Percentiles rank a stretch among this genome's conserved stretches.
These are phyloP conservation scores for Geosmithia putterillii DNA, from an alignment of 2,329 filamentous ascomycete genomes.

Conservation along the genomic window DNA sequence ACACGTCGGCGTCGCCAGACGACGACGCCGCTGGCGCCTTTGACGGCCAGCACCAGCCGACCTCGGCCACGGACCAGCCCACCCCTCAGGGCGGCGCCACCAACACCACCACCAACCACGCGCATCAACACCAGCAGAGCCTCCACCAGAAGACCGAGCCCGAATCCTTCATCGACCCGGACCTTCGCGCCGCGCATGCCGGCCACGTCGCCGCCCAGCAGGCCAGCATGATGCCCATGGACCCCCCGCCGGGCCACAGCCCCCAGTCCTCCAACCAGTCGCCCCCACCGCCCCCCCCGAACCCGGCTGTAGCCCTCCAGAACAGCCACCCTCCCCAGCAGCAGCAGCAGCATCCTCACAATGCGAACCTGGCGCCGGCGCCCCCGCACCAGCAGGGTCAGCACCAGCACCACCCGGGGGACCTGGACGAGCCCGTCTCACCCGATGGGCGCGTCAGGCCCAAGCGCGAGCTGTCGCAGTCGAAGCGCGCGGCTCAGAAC, in stretches of 20 bases:
- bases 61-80: background rate
- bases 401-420: conserved; percentile 8
- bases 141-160: conserved; percentile 20
- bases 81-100: conserved; percentile 20
- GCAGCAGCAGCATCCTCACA: conserved; percentile 1
- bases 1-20: background rate
- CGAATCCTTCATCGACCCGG: conserved; percentile 36
- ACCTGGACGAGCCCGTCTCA: conserved; percentile 11
- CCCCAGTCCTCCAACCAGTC: conserved; percentile 13
- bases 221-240: conserved; percentile 25
- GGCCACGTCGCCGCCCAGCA: conserved; percentile 7
- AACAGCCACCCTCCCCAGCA: conserved; percentile 3
- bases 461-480: conserved; percentile 86
- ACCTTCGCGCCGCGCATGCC: conserved; percentile 20
- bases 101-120: conserved; percentile 5
- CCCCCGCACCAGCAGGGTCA: conserved; percentile 13
- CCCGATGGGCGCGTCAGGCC: conserved; percentile 54
- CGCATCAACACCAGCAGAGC: conserved; percentile 18
- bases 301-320: conserved; percentile 10
- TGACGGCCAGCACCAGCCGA: background rate
- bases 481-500: conserved; percentile 93
- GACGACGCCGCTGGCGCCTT: no score
- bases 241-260: conserved; percentile 17
- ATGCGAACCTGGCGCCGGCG: conserved; percentile 14
- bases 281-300: conserved; percentile 12